Evolutionary conservation across 129 eudicot species (phyloP).

Genomic region (Chrysanthemum seticuspe): DNA sequence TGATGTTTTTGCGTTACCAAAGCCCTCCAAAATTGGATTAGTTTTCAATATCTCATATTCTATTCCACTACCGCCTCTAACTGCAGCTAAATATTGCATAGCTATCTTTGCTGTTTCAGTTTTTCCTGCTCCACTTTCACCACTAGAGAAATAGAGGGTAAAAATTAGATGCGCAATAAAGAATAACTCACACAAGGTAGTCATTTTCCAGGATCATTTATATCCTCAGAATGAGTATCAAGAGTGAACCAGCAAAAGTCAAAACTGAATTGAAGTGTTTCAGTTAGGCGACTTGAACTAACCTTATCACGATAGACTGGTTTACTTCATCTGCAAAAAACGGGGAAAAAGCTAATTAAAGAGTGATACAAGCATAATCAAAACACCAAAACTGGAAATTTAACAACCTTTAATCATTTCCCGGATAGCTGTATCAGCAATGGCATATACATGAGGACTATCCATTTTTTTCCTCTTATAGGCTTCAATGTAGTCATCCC

Average conservation of each 20-base stretch:
- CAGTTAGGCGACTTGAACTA: conserved; percentile 23
- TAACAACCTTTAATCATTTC: too few species aligned
- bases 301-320: conserved; percentile 93
- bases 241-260: neutral
- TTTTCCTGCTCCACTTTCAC: conserved; percentile 97
- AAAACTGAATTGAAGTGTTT: conserved; percentile 3
- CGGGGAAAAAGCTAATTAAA: neutral
- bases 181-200: neutral
- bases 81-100: conserved; percentile 93
- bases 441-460: too few species aligned
- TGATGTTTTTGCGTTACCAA: conserved; percentile 88
- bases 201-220: neutral
- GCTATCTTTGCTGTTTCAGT: conserved; percentile 97
- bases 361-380: conserved; percentile 1
- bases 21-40: conserved; percentile 81
- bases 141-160: conserved; percentile 42
- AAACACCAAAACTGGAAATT: too few species aligned
- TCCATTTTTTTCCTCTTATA: too few species aligned
- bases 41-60: conserved; percentile 81
- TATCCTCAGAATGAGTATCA: neutral
- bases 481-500: too few species aligned
- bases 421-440: too few species aligned
- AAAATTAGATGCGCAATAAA: conserved; percentile 11
- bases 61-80: conserved; percentile 94
- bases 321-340: conserved; percentile 84